These are phyloP conservation scores for Discostella pseudostelligera DNA, from an alignment of 108 stramenopile species.

Conservation along the genomic window DNA sequence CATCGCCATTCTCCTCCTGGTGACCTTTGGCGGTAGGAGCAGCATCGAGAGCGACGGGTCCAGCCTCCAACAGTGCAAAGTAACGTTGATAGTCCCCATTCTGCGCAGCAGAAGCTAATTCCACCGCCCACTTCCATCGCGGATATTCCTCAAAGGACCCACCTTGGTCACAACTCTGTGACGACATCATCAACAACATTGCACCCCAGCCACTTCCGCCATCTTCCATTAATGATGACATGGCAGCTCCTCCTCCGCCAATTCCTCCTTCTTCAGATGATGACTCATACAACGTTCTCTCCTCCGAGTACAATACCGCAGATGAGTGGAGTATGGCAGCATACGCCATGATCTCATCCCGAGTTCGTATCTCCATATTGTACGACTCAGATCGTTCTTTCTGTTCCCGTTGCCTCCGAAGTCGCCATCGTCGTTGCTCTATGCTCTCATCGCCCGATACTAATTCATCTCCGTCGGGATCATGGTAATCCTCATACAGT, in stretches of 20 bases:
- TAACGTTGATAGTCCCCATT: constrained; percentile 45
- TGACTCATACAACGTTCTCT: constrained; percentile 20
- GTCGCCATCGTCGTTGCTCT: neutral
- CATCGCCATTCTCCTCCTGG: neutral
- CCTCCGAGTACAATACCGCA: constrained; percentile 29
- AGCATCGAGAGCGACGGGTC: constrained; percentile 9
- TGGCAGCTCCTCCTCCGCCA: constrained; percentile 10
- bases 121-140: constrained; percentile 51
- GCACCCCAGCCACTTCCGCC: constrained; percentile 51
- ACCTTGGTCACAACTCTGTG: neutral
- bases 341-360: constrained; percentile 51
- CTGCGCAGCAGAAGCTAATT: constrained; percentile 36
- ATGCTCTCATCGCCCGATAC: neutral
- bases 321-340: constrained; percentile 42
- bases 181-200: constrained; percentile 18
- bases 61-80: constrained; percentile 32
- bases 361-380: neutral
- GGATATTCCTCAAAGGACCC: constrained; percentile 13
- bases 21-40: neutral
- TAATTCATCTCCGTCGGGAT: too few relatives aligned
- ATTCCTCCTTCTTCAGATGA: constrained; percentile 11
- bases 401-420: neutral
- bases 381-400: too few relatives aligned
- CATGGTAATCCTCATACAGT: constrained; percentile 25
- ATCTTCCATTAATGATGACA: constrained; percentile 39